Percentiles rank a stretch among this genome's conserved stretches.
Conservation (phyloP, 225 moss, liverwort and hornwort genomes). For the Thuidium tamariscinum region DNA sequence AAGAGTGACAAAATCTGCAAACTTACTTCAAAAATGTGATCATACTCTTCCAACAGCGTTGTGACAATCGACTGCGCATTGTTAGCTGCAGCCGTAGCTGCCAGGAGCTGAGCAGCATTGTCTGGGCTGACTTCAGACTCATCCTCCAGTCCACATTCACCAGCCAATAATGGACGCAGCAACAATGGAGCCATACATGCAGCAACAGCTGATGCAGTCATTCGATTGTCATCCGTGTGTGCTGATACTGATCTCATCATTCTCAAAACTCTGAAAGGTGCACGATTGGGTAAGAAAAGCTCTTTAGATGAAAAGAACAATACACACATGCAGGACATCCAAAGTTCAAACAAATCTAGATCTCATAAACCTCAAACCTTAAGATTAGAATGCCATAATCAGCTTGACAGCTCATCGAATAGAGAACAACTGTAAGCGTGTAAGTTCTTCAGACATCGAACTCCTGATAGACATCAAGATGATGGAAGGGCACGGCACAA, state of each 20-base stretch:
- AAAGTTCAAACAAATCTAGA: background rate
- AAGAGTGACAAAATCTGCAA: background rate
- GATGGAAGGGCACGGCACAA: background rate
- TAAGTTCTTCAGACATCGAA: background rate
- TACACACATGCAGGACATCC: background rate
- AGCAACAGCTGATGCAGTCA: conserved; percentile 94
- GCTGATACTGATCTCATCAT: conserved; percentile 95
- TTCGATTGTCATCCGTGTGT: conserved; percentile 81
- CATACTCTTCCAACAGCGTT: conserved; percentile 84
- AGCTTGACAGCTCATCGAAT: background rate
- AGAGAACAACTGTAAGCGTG: background rate
- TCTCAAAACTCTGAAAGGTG: conserved; percentile 57
- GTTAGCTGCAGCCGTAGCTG: conserved; percentile 94
- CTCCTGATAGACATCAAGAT: background rate
- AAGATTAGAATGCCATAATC: background rate
- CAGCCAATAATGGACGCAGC: conserved; percentile 80
- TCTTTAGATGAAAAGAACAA: background rate
- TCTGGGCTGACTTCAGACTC: conserved; percentile 89
- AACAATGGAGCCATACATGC: conserved; percentile 98
- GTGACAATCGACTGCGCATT: conserved; percentile 96
- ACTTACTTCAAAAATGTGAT: conserved; percentile 87
- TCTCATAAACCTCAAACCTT: background rate
- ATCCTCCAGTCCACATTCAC: conserved; percentile 92
- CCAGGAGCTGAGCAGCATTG: conserved; percentile 92
- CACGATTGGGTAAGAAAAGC: background rate